Percentiles rank a stretch among this genome's conserved stretches.
Evolutionary conservation across 768 basidiomycete species (phyloP).

Genomic region (Tylopilus subfusipes): DNA sequence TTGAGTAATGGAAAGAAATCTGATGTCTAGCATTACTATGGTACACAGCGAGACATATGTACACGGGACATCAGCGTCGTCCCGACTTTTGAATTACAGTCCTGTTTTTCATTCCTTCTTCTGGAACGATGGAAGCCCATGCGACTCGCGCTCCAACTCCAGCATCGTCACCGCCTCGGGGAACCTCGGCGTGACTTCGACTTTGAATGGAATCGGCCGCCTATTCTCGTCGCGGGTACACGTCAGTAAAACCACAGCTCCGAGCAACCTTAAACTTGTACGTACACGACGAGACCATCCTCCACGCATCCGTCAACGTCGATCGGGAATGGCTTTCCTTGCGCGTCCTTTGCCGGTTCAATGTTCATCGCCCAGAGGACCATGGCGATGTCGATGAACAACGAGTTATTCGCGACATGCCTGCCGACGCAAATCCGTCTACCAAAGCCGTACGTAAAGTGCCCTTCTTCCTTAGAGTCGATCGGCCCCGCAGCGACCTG

Average conservation of each 20-base stretch:
- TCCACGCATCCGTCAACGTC: slow-evolving; percentile 8
- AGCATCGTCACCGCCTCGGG: slow-evolving; percentile 7
- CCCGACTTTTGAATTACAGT: no score
- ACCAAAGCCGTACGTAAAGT: slow-evolving; percentile 7
- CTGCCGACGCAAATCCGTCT: slow-evolving; percentile 32
- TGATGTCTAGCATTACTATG: no score
- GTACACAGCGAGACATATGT: no score
- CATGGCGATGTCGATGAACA: slow-evolving; percentile 34
- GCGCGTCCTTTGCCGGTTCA: slow-evolving; percentile 1
- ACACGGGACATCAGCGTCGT: no score
- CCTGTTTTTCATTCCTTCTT: background rate
- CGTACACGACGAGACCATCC: slow-evolving; percentile 7
- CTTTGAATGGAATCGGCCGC: slow-evolving; percentile 3
- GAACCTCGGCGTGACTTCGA: slow-evolving; percentile 3
- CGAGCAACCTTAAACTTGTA: background rate
- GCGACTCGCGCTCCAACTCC: slow-evolving; percentile 5
- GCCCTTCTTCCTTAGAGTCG: slow-evolving; percentile 17
- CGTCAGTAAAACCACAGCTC: background rate
- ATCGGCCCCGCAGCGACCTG: background rate
- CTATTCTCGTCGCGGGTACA: background rate
- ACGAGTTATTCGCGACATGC: slow-evolving; percentile 32
- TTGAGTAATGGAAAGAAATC: no score
- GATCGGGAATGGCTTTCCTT: slow-evolving; percentile 1
- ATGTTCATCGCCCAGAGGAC: slow-evolving; percentile 28
- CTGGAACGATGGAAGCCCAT: background rate